Conservation (phyloP, 2,329 filamentous ascomycete species). For the Basipetospora chlamydospora region DNA sequence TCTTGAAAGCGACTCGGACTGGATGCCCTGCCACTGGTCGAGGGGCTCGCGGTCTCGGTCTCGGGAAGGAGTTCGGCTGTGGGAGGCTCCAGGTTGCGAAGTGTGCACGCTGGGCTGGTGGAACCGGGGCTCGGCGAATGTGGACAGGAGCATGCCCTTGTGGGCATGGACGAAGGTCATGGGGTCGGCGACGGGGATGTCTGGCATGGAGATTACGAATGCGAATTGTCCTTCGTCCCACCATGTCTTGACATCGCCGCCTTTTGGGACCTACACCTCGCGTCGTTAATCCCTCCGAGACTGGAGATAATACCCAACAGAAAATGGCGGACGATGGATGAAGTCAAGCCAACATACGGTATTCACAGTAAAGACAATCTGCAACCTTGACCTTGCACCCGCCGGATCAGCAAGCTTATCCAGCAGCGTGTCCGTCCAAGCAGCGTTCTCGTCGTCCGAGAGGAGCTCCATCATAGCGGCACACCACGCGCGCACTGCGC, state of each 20-base stretch:
- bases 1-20: constrained; percentile 15
- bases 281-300: too few relatives aligned
- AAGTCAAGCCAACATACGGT: too few relatives aligned
- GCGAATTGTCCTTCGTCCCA: constrained; percentile 22
- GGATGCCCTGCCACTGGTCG: constrained; percentile 31
- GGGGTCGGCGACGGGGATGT: constrained; percentile 14
- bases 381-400: constrained; percentile 16
- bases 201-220: constrained; percentile 25
- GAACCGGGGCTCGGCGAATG: constrained; percentile 21
- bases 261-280: constrained; percentile 17
- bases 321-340: too few relatives aligned
- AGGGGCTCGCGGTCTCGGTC: too few relatives aligned
- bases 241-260: constrained; percentile 15
- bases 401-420: constrained; percentile 17
- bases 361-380: too few relatives aligned
- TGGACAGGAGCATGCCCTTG: constrained; percentile 18
- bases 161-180: constrained; percentile 21
- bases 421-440: constrained; percentile 27
- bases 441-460: constrained; percentile 23
- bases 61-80: too few relatives aligned
- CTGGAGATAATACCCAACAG: too few relatives aligned
- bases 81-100: too few relatives aligned
- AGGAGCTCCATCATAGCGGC: constrained; percentile 24
- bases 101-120: too few relatives aligned
- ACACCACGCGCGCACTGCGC: constrained; percentile 23